Evolutionary conservation across 2,329 filamentous ascomycete genomes (phyloP).

Genomic region (Venturia aucupariae): DNA sequence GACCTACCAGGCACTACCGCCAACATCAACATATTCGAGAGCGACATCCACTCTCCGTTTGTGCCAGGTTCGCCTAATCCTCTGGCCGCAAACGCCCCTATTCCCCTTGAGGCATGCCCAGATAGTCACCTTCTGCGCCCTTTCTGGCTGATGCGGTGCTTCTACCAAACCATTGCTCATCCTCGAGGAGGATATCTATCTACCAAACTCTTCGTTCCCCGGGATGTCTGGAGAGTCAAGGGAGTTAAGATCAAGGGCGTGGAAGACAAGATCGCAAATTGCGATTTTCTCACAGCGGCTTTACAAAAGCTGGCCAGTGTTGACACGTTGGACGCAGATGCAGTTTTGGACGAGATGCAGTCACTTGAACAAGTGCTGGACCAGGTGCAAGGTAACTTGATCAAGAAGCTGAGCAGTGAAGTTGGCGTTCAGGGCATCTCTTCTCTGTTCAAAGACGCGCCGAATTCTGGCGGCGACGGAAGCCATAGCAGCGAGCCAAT

Average conservation of each 20-base stretch:
- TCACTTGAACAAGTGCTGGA: slow-evolving; percentile 76
- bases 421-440: slow-evolving; percentile 72
- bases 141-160: slow-evolving; percentile 93
- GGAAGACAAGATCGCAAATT: slow-evolving; percentile 89
- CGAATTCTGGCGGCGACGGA: slow-evolving; percentile 17
- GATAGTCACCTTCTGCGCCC: slow-evolving; percentile 82
- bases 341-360: slow-evolving; percentile 90
- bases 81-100: slow-evolving; percentile 55
- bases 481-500: background rate
- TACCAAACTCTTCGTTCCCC: slow-evolving; percentile 81
- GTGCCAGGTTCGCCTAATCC: slow-evolving; percentile 58
- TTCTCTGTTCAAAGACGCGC: slow-evolving; percentile 66
- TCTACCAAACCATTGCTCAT: slow-evolving; percentile 87
- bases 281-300: slow-evolving; percentile 82
- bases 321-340: slow-evolving; percentile 83
- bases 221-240: slow-evolving; percentile 88
- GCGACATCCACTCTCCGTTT: slow-evolving; percentile 60
- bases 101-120: slow-evolving; percentile 82
- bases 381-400: slow-evolving; percentile 65
- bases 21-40: slow-evolving; percentile 75
- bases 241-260: slow-evolving; percentile 85
- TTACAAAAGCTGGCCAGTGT: slow-evolving; percentile 74
- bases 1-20: slow-evolving; percentile 45
- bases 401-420: slow-evolving; percentile 84
- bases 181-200: slow-evolving; percentile 87